These are phyloP conservation scores for Linnemannia elongata DNA, from an alignment of 192 early-diverging fungal species.

Conservation along the genomic window DNA sequence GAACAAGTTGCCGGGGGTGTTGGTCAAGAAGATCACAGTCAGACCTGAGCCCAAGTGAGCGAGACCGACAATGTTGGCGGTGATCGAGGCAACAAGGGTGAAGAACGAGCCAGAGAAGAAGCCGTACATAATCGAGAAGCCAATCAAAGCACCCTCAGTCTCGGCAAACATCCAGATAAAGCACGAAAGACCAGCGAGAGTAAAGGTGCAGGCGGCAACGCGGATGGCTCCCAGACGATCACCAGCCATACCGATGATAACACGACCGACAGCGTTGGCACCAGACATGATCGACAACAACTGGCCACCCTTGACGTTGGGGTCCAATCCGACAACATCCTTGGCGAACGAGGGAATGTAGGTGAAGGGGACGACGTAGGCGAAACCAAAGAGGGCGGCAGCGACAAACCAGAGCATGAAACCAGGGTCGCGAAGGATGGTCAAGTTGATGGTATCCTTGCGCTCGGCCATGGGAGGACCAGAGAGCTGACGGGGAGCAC, in stretches of 20 bases:
- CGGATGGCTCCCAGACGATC: slow-evolving; percentile 54
- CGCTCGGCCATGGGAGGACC: slow-evolving; percentile 19
- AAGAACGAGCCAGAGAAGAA: slow-evolving; percentile 56
- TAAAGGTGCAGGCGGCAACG: slow-evolving; percentile 32
- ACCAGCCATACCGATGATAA: slow-evolving; percentile 45
- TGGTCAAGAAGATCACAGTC: slow-evolving; percentile 57
- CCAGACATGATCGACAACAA: slow-evolving; percentile 57
- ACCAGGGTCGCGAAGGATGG: slow-evolving; percentile 29
- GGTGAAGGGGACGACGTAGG: slow-evolving; percentile 34
- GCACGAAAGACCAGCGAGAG: slow-evolving; percentile 36
- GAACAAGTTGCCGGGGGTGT: slow-evolving; percentile 54
- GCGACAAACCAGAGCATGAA: slow-evolving; percentile 44
- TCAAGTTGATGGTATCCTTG: slow-evolving; percentile 38
- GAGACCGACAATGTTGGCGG: slow-evolving; percentile 66
- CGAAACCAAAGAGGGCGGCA: slow-evolving; percentile 31
- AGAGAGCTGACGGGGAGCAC: slow-evolving; percentile 37
- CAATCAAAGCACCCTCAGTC: slow-evolving; percentile 34
- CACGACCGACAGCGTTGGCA: slow-evolving; percentile 51
- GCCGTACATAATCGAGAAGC: slow-evolving; percentile 44
- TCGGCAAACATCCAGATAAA: slow-evolving; percentile 61
- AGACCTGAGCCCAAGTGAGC: slow-evolving; percentile 55
- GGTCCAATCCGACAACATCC: slow-evolving; percentile 35
- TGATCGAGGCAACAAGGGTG: slow-evolving; percentile 48
- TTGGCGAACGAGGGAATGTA: slow-evolving; percentile 37
- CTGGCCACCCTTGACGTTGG: slow-evolving; percentile 51